These are phyloP conservation scores for Papiliotrema flavescens DNA, from an alignment of 1,284 basidiomycete genomes.

Conservation along the genomic window DNA sequence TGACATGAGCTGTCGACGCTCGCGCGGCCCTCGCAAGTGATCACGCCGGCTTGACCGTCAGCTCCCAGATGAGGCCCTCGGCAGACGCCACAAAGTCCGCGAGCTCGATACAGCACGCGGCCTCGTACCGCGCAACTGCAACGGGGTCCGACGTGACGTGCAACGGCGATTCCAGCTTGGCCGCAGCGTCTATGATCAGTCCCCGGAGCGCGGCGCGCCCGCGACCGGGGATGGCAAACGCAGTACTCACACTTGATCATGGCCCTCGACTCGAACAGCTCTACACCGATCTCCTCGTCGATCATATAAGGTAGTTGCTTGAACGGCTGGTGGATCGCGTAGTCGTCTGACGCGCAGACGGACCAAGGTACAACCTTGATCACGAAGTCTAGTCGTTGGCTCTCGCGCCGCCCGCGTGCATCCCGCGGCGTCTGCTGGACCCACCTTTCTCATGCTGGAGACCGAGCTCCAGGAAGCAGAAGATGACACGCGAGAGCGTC, in stretches of 20 bases:
- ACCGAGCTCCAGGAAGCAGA: too few relatives aligned
- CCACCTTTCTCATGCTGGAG: too few relatives aligned
- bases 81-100: slow-evolving; percentile 56
- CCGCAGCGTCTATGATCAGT: slow-evolving; percentile 25
- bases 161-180: slow-evolving; percentile 16
- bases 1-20: background rate
- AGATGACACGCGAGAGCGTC: too few relatives aligned
- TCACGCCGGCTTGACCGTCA: slow-evolving; percentile 43
- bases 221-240: too few relatives aligned
- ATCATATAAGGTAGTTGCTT: slow-evolving; percentile 63
- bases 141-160: slow-evolving; percentile 44
- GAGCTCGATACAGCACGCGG: slow-evolving; percentile 57
- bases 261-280: slow-evolving; percentile 56
- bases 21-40: background rate
- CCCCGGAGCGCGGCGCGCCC: too few relatives aligned
- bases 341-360: background rate
- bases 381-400: background rate
- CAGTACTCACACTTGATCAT: slow-evolving; percentile 54
- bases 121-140: slow-evolving; percentile 55
- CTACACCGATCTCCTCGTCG: slow-evolving; percentile 27
- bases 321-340: slow-evolving; percentile 56
- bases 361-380: background rate
- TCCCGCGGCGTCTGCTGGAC: background rate
- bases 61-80: slow-evolving; percentile 49
- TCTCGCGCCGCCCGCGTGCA: background rate